These are phyloP conservation scores for Ensete ventricosum DNA, from an alignment of 176 grass and related monocot species.

Conservation along the genomic window DNA sequence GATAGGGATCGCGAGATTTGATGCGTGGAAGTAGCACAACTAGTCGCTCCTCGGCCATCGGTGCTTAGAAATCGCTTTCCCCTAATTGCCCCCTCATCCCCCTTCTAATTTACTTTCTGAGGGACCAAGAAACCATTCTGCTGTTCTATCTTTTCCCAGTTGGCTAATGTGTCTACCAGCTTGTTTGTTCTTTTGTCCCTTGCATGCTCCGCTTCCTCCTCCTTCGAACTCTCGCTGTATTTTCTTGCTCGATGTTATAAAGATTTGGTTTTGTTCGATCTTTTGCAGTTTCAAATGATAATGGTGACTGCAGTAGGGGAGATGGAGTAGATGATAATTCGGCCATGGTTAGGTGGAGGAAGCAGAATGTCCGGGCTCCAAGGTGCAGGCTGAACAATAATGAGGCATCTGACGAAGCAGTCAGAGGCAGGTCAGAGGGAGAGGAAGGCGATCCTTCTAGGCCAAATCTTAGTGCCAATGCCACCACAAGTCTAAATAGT, in stretches of 20 bases:
- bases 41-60: neutral
- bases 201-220: neutral
- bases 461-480: conserved; percentile 15
- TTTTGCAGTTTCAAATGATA: neutral
- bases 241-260: neutral
- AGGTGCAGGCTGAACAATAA: conserved; percentile 40
- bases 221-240: neutral
- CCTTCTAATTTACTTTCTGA: neutral
- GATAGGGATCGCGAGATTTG: conserved; percentile 3
- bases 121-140: neutral
- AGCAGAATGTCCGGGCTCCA: conserved; percentile 24
- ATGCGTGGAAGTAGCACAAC: neutral
- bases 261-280: neutral
- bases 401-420: conserved; percentile 8
- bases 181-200: neutral
- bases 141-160: neutral
- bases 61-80: neutral
- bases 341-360: conserved; percentile 24
- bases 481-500: conserved; percentile 19
- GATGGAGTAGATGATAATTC: neutral
- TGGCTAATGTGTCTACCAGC: neutral
- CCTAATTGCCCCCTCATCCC: neutral
- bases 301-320: neutral
- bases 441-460: conserved; percentile 18
- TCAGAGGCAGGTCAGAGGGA: conserved; percentile 13